phyloP scores from a whole-genome alignment of 2,329 filamentous ascomycete species.

The Diaporthe aspalathi region DNA sequence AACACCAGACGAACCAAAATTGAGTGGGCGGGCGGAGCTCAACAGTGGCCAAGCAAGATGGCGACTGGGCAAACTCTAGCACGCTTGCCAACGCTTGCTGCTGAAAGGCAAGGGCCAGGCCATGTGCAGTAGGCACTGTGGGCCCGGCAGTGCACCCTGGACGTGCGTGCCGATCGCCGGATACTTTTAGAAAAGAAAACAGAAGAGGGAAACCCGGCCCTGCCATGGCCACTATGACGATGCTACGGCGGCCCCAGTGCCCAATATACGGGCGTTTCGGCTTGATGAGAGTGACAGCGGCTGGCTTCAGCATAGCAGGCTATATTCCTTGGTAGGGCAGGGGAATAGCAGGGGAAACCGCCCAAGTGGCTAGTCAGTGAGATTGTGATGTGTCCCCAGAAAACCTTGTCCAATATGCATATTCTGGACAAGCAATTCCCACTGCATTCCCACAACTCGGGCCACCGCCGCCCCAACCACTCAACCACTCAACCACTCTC shows the following conservation, averaged over 20 bases:
- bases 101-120: no score
- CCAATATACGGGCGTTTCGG: slow-evolving; percentile 10
- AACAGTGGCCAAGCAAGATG: background rate
- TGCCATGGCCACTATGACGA: slow-evolving; percentile 2
- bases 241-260: background rate
- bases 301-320: background rate
- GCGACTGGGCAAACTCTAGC: slow-evolving; percentile 20
- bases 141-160: slow-evolving; percentile 11
- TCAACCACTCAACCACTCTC: background rate
- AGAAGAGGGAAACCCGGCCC: background rate
- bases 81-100: background rate
- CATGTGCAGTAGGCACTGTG: background rate
- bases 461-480: no score
- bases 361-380: background rate
- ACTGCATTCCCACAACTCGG: slow-evolving; percentile 4
- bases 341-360: background rate
- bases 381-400: slow-evolving; percentile 22
- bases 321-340: background rate
- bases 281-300: slow-evolving; percentile 10
- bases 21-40: slow-evolving; percentile 24
- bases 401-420: slow-evolving; percentile 29
- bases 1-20: slow-evolving; percentile 17
- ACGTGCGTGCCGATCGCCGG: background rate
- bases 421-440: slow-evolving; percentile 10
- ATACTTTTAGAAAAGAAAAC: background rate